Conservation (phyloP, 306 rosid genomes). For the Lablab purpureus region DNA sequence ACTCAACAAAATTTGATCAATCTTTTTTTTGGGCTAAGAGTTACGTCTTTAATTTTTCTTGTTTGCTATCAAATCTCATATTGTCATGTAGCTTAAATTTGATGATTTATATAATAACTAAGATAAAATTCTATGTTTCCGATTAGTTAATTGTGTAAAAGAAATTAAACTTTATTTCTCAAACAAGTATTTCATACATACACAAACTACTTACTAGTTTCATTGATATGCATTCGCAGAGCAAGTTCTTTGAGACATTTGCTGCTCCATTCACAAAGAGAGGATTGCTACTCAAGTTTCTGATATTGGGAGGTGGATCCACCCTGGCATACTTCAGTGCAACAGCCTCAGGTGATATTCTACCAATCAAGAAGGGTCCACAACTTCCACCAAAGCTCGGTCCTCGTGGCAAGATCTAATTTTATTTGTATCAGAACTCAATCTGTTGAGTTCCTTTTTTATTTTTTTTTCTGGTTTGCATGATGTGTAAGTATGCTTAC, state of each 20-base stretch:
- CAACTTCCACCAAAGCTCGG: slow-evolving; percentile 94
- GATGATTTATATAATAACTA: too few species aligned
- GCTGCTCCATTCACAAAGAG: slow-evolving; percentile 99
- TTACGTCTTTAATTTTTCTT: too few species aligned
- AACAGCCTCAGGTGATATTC: slow-evolving; percentile 80
- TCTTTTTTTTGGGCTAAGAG: too few species aligned
- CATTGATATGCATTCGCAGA: slow-evolving; percentile 56
- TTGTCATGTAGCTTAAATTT: too few species aligned
- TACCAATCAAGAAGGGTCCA: slow-evolving; percentile 97
- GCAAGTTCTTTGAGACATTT: slow-evolving; percentile 98
- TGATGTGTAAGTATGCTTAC: slow-evolving; percentile 63
- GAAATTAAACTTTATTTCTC: neutral
- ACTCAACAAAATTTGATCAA: neutral
- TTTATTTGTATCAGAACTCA: slow-evolving; percentile 23
- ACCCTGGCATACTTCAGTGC: slow-evolving; percentile 84
- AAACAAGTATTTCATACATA: neutral
- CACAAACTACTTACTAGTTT: neutral
- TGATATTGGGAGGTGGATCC: slow-evolving; percentile 90
- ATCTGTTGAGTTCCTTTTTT: neutral
- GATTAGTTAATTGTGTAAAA: too few species aligned
- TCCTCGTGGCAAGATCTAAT: slow-evolving; percentile 95
- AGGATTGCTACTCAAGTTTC: slow-evolving; percentile 91
- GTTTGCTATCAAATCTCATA: too few species aligned
- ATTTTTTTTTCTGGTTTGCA: slow-evolving; percentile 39
- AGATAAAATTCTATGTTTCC: neutral